Percentiles rank a stretch among this genome's conserved stretches.
These are phyloP conservation scores for Sarocladiaceae sp. DNA, from an alignment of 2,329 filamentous ascomycete genomes.

Conservation along the genomic window DNA sequence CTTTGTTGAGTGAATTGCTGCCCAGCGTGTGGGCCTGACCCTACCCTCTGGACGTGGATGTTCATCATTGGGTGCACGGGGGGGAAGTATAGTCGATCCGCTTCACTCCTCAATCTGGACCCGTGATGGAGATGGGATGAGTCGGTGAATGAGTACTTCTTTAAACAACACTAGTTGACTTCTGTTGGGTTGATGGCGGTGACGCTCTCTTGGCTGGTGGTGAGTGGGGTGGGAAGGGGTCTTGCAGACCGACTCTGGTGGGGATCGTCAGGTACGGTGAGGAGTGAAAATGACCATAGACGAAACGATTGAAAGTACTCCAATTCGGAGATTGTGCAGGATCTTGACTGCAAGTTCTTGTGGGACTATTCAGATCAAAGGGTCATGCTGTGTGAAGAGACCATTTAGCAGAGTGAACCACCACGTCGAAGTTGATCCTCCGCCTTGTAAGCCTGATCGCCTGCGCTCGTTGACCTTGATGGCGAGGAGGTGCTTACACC, in stretches of 20 bases:
- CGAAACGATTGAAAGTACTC: too few species aligned
- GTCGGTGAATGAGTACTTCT: constrained; percentile 1
- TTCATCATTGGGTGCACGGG: constrained; percentile 17
- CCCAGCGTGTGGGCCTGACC: constrained; percentile 17
- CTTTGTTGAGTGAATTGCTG: constrained; percentile 18
- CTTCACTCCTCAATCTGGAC: constrained; percentile 3
- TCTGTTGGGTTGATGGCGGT: constrained; percentile 7
- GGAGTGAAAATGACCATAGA: too few species aligned
- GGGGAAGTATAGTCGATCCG: background rate
- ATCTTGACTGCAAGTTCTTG: too few species aligned
- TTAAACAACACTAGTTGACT: background rate
- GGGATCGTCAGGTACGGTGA: constrained; percentile 6
- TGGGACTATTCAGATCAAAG: too few species aligned
- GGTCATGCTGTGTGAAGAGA: too few species aligned
- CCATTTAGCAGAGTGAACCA: too few species aligned
- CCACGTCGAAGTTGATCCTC: too few species aligned
- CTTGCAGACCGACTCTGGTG: background rate
- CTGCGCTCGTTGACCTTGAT: too few species aligned
- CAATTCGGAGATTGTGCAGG: too few species aligned
- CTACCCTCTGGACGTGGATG: constrained; percentile 20
- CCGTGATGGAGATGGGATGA: too few species aligned
- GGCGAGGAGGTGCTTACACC: too few species aligned
- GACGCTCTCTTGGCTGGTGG: background rate
- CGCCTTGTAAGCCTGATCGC: too few species aligned
- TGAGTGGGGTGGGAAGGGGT: background rate